Base-by-base conservation (phyloP, 2,329 filamentous ascomycete genomes). In the Massarina eburnea region DNA sequence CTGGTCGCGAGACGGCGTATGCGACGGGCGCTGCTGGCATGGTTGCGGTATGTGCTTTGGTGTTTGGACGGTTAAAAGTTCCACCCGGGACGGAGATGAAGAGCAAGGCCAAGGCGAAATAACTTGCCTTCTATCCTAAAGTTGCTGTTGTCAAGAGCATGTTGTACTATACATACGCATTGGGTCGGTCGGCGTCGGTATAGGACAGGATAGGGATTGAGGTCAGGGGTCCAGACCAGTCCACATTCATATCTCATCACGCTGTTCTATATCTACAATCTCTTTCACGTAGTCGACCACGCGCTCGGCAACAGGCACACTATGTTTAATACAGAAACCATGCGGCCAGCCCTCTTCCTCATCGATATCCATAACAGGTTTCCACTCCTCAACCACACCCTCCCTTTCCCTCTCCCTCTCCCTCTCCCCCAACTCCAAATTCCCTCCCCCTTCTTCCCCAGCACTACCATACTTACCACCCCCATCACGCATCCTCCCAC, bases 1-100 rank as follows among this genome's bases (percentile, higher is more conserved):
- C 90, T 6, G 94, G 94, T 0, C 79, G 94, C 37, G 87, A 95
- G 64, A 79, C 84, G 9, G 94, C 94, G 2, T 99, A 97, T 70
- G 78, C 77, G 1, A 79, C 90, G 59, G 94, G 94, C 3, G 88
- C 89, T 0, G 77, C 82, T 10, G 91, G 90, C 4, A 95, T 97
- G 76, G 71, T 88, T 4, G 82, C 77, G 1, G 91, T 97, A 9
- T 80, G 81, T 35, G 78, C 77, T 9, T 71, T 90, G 19, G 89
- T 87, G 0, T 87, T 95, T 66, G 78, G 81, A 17, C 81, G 80
- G 0, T 71, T 96, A 52, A 89, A 85, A 72, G 78, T 84, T 17
- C 88, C 88, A 3, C 68, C 70, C 10, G 69, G 66, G 3, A 71
- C 67, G 2, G 64, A 70, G 46, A 64, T 38, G 8, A 69, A 64